phyloP scores from a whole-genome alignment of 148 eudicot genomes.

The Beta vulgaris region DNA sequence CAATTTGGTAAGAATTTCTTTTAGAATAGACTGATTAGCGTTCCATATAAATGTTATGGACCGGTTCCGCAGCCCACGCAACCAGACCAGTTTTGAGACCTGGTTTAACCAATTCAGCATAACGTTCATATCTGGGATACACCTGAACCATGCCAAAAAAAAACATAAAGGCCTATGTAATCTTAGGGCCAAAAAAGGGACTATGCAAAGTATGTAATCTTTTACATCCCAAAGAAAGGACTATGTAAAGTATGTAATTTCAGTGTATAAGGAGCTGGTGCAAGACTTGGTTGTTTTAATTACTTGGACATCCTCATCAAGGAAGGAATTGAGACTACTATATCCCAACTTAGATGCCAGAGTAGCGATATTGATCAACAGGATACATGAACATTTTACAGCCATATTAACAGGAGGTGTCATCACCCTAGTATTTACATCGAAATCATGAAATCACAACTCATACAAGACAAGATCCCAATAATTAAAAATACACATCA shows the following conservation, averaged over 20 bases:
- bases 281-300: background rate
- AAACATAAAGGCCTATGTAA: too few relatives aligned
- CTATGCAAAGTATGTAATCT: too few relatives aligned
- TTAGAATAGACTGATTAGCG: too few relatives aligned
- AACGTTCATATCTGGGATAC: too few relatives aligned
- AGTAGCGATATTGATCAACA: background rate
- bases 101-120: background rate
- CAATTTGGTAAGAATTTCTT: too few relatives aligned
- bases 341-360: background rate
- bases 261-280: too few relatives aligned
- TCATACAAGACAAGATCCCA: background rate
- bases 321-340: background rate
- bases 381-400: background rate
- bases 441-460: background rate
- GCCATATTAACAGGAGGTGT: slow-evolving; percentile 5
- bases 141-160: too few relatives aligned
- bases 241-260: too few relatives aligned
- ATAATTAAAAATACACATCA: background rate
- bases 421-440: slow-evolving; percentile 18
- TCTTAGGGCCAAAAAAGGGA: too few relatives aligned
- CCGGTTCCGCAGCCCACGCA: background rate
- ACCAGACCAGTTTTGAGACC: background rate
- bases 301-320: background rate
- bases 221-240: too few relatives aligned
- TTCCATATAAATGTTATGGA: too few relatives aligned